These are phyloP conservation scores for Saraca asoca DNA, from an alignment of 331 rosid species.

Conservation along the genomic window DNA sequence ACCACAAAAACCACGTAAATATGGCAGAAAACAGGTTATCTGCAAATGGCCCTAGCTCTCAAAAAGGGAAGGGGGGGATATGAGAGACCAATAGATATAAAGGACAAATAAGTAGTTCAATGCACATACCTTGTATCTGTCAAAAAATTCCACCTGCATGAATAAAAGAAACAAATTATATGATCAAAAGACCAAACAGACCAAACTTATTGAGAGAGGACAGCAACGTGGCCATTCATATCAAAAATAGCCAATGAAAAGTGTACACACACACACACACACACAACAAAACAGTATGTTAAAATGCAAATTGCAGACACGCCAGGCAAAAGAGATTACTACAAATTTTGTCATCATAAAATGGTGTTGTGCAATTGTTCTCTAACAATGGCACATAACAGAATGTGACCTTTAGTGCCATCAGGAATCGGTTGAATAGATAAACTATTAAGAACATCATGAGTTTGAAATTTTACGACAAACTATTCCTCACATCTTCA, in stretches of 20 bases:
- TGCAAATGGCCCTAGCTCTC: constrained; percentile 7
- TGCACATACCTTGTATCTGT: constrained; percentile 77
- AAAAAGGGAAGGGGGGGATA: not conserved
- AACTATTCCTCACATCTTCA: constrained; percentile 1
- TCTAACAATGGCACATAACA: too few species aligned
- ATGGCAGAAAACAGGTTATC: constrained; percentile 14
- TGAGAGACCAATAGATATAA: constrained; percentile 5
- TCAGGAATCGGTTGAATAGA: not conserved
- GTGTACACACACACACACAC: too few species aligned
- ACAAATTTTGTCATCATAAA: too few species aligned
- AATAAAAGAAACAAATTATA: constrained; percentile 9
- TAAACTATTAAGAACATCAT: not conserved
- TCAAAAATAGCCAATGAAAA: not conserved
- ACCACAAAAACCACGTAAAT: constrained; percentile 4
- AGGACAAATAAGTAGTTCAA: constrained; percentile 19
- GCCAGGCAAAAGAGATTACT: too few species aligned
- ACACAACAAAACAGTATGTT: too few species aligned
- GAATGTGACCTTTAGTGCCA: too few species aligned
- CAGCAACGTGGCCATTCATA: too few species aligned
- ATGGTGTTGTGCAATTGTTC: too few species aligned
- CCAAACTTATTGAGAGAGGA: not conserved
- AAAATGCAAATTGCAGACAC: too few species aligned
- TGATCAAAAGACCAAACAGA: constrained; percentile 6
- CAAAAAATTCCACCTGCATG: constrained; percentile 88
- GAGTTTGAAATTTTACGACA: not conserved